These are phyloP conservation scores for Paecilomyces sp. DNA, from an alignment of 2,329 filamentous ascomycete species.

Conservation along the genomic window DNA sequence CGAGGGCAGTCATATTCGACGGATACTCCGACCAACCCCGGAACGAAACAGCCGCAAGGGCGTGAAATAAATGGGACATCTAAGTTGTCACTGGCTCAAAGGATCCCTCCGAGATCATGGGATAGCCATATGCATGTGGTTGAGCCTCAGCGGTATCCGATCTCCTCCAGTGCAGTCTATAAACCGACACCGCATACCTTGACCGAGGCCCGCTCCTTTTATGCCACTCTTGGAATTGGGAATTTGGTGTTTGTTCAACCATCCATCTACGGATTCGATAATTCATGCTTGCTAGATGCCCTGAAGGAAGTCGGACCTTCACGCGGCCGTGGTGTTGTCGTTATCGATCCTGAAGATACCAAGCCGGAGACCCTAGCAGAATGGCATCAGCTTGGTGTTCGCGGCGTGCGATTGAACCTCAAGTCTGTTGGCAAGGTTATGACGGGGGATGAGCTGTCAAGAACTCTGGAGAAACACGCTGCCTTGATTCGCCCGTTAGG, in stretches of 20 bases:
- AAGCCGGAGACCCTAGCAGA: constrained; percentile 33
- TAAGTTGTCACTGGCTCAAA: constrained; percentile 10
- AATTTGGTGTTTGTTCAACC: constrained; percentile 57
- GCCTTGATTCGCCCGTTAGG: constrained; percentile 41
- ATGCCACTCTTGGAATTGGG: constrained; percentile 43
- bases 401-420: constrained; percentile 54
- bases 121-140: constrained; percentile 60
- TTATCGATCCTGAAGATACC: constrained; percentile 44
- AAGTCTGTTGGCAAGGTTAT: constrained; percentile 45
- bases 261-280: constrained; percentile 56
- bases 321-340: constrained; percentile 49
- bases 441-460: constrained; percentile 33
- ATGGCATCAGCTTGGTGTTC: constrained; percentile 53
- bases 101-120: constrained; percentile 40
- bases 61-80: background rate
- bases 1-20: constrained; percentile 4
- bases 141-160: constrained; percentile 45
- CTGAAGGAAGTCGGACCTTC: constrained; percentile 43
- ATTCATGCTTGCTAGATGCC: constrained; percentile 51
- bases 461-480: constrained; percentile 42
- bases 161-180: constrained; percentile 46
- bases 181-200: constrained; percentile 44
- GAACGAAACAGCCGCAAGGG: background rate
- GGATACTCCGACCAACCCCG: background rate
- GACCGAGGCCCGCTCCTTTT: constrained; percentile 45